Base-by-base conservation (phyloP, 2,329 filamentous ascomycete species). In the Fusarium mexicanum region DNA sequence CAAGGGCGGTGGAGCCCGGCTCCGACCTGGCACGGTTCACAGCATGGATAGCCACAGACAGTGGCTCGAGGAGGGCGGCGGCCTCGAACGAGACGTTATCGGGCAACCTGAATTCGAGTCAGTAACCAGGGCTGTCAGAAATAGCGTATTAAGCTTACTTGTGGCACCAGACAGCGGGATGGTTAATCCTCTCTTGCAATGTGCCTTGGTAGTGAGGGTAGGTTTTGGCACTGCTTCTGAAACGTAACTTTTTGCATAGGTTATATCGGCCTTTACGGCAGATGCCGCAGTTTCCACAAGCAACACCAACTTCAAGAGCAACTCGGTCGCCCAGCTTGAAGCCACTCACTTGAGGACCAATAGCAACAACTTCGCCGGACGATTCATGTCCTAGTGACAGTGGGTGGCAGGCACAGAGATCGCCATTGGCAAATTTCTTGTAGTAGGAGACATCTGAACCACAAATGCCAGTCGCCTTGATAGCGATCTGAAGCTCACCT, bases 401-500 rank as follows among this genome's bases (percentile, higher is more conserved):
- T 35, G 91, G 91, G 69, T 88, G 86, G 73, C 89, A 91, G 53
- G 90, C 90, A 76, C 91, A 91, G 58, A 93, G 86, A 80, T 92
- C 91, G 51, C 91, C 91, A 78, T 93, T 93, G 81, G 90, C 90
- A 78, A 92, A 92, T 77, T 92, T 92, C 80, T 89, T 92, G 84
- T 92, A 93, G 81, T 93, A 93, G 61, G 90, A 90, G 61, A 92
- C 88, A 81, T 93, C 91, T 13, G 90, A 92, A 64, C 91, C 91
- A 80, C 91, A 93, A 76, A 93, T 90, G 43, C 91, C 91, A 31
- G 91, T 93, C 12, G 89, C 87, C 76, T 88, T 89, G 80, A 93
- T 86, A 75, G 89, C 86, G 76, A 93, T 87, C 81, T 93, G 91
- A 63, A 93, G 85, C 78, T 93, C 90, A 62, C 86, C 87, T 33